These are phyloP conservation scores for Edaphochlamys debaryana DNA, from an alignment of 139 green algal genomes.

Conservation along the genomic window DNA sequence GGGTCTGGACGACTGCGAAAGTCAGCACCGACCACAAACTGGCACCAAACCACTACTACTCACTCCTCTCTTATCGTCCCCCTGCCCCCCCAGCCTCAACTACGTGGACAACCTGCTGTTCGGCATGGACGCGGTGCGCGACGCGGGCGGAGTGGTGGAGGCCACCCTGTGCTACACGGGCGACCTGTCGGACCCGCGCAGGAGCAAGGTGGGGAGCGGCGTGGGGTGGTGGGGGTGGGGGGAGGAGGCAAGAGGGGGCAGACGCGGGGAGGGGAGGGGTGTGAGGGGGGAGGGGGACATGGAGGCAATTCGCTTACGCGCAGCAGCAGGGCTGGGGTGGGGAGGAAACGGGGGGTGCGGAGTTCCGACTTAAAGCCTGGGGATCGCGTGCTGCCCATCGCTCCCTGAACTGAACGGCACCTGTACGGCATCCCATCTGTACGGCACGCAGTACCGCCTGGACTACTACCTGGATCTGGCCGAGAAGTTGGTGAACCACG, in stretches of 20 bases:
- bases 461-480: slow-evolving; percentile 91
- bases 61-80: too few relatives aligned
- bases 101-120: slow-evolving; percentile 92
- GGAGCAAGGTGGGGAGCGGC: slow-evolving; percentile 54
- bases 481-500: slow-evolving; percentile 82
- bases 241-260: background rate
- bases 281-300: background rate
- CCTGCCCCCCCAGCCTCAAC: too few relatives aligned
- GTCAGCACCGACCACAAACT: too few relatives aligned
- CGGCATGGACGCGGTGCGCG: slow-evolving; percentile 86
- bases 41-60: too few relatives aligned
- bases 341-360: too few relatives aligned
- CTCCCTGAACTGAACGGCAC: too few relatives aligned
- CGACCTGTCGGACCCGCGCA: slow-evolving; percentile 79
- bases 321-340: too few relatives aligned
- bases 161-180: slow-evolving; percentile 95
- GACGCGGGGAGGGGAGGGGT: background rate
- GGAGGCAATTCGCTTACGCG: too few relatives aligned
- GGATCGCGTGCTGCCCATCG: too few relatives aligned
- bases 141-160: slow-evolving; percentile 81
- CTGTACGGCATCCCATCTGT: too few relatives aligned
- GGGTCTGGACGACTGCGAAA: too few relatives aligned
- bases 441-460: slow-evolving; percentile 79
- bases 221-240: background rate
- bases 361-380: too few relatives aligned